Percentiles rank a stretch among this genome's conserved stretches.
These are phyloP conservation scores for Suillus ampliporus DNA, from an alignment of 768 basidiomycete species.

Conservation along the genomic window DNA sequence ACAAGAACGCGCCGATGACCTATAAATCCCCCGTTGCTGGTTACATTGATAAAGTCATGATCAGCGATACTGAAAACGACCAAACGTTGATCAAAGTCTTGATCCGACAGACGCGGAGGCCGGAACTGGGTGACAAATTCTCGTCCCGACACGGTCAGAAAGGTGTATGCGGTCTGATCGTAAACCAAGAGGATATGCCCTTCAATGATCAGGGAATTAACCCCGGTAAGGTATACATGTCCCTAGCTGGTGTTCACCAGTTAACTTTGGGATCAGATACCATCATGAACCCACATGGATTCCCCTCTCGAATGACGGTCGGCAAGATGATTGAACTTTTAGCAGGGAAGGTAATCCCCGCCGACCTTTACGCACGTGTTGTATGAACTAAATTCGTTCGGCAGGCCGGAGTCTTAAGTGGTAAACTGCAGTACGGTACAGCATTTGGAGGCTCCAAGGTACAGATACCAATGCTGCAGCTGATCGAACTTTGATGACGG, in stretches of 20 bases:
- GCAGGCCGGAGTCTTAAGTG: constrained; percentile 89
- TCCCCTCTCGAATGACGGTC: constrained; percentile 99
- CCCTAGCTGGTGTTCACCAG: constrained; percentile 12
- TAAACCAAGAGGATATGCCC: constrained; percentile 98
- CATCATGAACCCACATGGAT: constrained; percentile 99
- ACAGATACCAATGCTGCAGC: constrained; percentile 2
- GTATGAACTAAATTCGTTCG: constrained; percentile 6
- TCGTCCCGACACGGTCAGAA: constrained; percentile 98
- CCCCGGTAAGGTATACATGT: constrained; percentile 63
- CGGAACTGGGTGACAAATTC: constrained; percentile 98
- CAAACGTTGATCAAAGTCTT: constrained; percentile 97
- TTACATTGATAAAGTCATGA: constrained; percentile 96
- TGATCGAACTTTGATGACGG: constrained; percentile 16
- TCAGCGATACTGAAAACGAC: constrained; percentile 96
- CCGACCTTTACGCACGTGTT: background rate
- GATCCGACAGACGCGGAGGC: constrained; percentile 94
- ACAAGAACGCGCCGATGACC: constrained; percentile 90
- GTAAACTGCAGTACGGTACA: constrained; percentile 91
- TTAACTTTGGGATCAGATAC: constrained; percentile 64
- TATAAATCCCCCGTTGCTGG: constrained; percentile 95
- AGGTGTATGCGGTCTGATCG: constrained; percentile 97
- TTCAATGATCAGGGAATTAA: constrained; percentile 98
- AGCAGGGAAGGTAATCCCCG: constrained; percentile 78
- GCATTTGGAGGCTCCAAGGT: constrained; percentile 99
- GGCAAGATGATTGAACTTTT: constrained; percentile 99